Conservation (phyloP, 2,329 filamentous ascomycete genomes). For the Alternaria triticina region DNA sequence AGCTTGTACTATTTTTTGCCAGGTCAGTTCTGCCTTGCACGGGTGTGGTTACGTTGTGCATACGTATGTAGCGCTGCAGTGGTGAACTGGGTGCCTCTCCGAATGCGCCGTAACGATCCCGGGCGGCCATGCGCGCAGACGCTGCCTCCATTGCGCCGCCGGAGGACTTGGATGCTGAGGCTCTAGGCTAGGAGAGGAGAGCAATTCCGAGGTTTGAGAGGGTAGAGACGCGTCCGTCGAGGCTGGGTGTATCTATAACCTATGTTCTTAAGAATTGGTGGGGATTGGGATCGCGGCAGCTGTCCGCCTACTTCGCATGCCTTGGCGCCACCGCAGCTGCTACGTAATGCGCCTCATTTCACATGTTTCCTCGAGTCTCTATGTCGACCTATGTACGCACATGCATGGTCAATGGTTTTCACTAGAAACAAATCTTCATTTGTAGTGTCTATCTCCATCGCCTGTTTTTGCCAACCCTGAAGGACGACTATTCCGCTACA, state of each 20-base stretch:
- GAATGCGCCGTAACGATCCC: conserved; percentile 89
- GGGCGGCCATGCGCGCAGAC: conserved; percentile 91
- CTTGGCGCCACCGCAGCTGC: conserved; percentile 23
- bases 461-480: not conserved
- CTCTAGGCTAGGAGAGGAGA: not conserved
- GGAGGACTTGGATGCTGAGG: not conserved
- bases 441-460: not conserved
- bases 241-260: conserved; percentile 11
- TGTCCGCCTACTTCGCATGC: conserved; percentile 5
- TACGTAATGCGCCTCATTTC: conserved; percentile 20
- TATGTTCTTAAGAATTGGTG: conserved; percentile 21
- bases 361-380: conserved; percentile 2
- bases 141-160: conserved; percentile 77
- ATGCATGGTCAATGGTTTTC: not conserved
- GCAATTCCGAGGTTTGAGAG: not conserved
- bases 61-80: conserved; percentile 89
- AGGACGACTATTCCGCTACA: not conserved
- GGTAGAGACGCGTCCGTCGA: conserved; percentile 3
- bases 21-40: conserved; percentile 14
- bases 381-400: not conserved
- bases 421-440: not conserved
- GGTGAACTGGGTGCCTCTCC: conserved; percentile 80
- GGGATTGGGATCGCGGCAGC: conserved; percentile 15
- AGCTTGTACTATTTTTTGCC: conserved; percentile 70
- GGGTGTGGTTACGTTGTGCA: conserved; percentile 22